Base-by-base conservation (phyloP, 225 moss, liverwort and hornwort species). In the Thuidium tamariscinum region DNA sequence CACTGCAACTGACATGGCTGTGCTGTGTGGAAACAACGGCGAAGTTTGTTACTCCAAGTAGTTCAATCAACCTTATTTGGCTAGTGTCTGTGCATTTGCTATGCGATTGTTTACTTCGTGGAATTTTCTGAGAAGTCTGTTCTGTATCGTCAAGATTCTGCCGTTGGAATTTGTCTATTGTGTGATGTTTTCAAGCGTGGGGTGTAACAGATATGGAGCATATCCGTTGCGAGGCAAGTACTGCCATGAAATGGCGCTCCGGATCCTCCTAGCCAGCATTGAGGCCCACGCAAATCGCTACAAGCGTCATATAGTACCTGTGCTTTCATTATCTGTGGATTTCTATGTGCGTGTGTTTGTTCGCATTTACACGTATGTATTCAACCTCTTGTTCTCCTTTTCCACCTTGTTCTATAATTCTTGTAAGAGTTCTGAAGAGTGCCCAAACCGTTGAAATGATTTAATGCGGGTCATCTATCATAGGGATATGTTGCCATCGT, bases 31-130 rank as follows among this genome's bases (percentile, higher is more conserved):
- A 87, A 99, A 99, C 77, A 99, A 99, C 80, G 99, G 99, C 82
- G 99, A 99, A 93, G 99, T 99, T 68, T 99, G 99, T 89, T 96
- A 99, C 82, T 96, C 96, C 88, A 99, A 99, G 94, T 96, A 86
- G 52, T 92, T 90, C 72, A 70, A 86, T 70, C 26, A 16, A 66
- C 73, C 82, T 75, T 67, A 68, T 85, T 41, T 52, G 42, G 48
- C 57, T 87, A 69, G 74, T 68, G 68, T 83, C 63, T 71, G 52
- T 75, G 41, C 32, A 22, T 36, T 83, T 36, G 17, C n/a, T 89
- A 79, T 46, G 83, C 32, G 34, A 66, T 81, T 70, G 63, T 64
- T 74, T 64, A 51, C 13, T 51, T 32, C 2, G 23, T 56, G 16
- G 32, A 55, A 39, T 69, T 64, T 41, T 12, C 15, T 37, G 32